These are phyloP conservation scores for Striga asiatica DNA, from an alignment of 257 asterid genomes.

Conservation along the genomic window DNA sequence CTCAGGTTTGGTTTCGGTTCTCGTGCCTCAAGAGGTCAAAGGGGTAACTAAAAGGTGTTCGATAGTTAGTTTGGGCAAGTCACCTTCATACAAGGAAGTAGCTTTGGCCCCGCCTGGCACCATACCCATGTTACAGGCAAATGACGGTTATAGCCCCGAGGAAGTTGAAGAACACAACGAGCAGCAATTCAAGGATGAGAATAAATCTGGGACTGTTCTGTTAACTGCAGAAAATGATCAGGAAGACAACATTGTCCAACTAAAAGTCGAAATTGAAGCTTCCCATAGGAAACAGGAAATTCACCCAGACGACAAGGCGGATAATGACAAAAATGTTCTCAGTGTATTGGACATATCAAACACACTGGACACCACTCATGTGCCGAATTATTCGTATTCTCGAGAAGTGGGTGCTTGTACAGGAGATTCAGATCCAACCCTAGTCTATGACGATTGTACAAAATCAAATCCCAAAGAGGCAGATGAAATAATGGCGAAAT, in stretches of 20 bases:
- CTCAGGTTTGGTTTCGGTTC: slow-evolving; percentile 32
- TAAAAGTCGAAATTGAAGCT: slow-evolving; percentile 29
- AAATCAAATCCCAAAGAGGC: slow-evolving; percentile 28
- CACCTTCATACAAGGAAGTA: slow-evolving; percentile 97
- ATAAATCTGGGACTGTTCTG: slow-evolving; percentile 16
- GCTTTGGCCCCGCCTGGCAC: slow-evolving; percentile 97
- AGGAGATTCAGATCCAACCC: slow-evolving; percentile 28
- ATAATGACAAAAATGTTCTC: slow-evolving; percentile 23
- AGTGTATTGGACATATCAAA: slow-evolving; percentile 13
- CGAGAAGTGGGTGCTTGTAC: slow-evolving; percentile 20
- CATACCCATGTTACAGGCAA: slow-evolving; percentile 58
- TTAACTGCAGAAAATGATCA: slow-evolving; percentile 27
- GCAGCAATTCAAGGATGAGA: slow-evolving; percentile 25
- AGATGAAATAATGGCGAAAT: slow-evolving; percentile 33
- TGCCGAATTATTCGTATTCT: slow-evolving; percentile 27
- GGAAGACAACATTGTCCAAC: slow-evolving; percentile 26
- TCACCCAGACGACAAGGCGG: slow-evolving; percentile 18
- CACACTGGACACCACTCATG: background rate
- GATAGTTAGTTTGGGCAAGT: slow-evolving; percentile 70
- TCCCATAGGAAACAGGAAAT: slow-evolving; percentile 29
- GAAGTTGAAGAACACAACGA: slow-evolving; percentile 32
- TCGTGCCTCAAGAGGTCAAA: slow-evolving; percentile 38
- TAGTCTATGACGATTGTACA: slow-evolving; percentile 24
- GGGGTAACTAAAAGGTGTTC: slow-evolving; percentile 52
- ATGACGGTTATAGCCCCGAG: background rate